phyloP scores from a whole-genome alignment of 129 eudicot genomes.

The Glebionis coronaria region DNA sequence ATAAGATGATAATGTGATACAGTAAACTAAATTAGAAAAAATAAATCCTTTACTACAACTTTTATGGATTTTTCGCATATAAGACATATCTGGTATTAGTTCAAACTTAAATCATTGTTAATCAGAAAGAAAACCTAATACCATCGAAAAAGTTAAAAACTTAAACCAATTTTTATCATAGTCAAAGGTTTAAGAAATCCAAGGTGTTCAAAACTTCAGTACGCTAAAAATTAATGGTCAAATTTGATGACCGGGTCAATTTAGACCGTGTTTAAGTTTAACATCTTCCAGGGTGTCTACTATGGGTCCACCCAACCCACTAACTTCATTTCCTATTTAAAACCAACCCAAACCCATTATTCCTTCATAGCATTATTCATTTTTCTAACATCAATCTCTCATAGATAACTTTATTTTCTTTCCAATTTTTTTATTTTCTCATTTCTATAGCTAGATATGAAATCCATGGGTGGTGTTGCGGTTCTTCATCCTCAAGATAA shows the following conservation, averaged over 20 bases:
- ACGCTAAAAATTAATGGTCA: constrained; percentile 11
- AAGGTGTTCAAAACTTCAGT: too few relatives aligned
- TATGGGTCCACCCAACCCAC: constrained; percentile 10
- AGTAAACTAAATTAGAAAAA: too few relatives aligned
- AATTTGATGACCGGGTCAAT: constrained; percentile 26
- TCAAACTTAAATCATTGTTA: too few relatives aligned
- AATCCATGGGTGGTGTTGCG: constrained; percentile 38
- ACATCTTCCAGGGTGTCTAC: constrained; percentile 2
- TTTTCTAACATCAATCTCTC: constrained; percentile 4
- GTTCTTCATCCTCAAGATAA: constrained; percentile 47
- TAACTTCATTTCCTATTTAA: constrained; percentile 17
- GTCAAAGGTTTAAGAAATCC: too few relatives aligned
- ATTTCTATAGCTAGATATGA: constrained; percentile 5
- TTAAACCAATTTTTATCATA: too few relatives aligned
- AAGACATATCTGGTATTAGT: too few relatives aligned
- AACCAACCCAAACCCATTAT: not conserved
- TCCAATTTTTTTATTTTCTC: not conserved
- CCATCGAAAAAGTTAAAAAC: too few relatives aligned
- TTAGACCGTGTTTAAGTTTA: constrained; percentile 17
- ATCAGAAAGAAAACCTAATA: too few relatives aligned
- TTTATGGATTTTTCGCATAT: too few relatives aligned
- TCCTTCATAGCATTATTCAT: constrained; percentile 5
- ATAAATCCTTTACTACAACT: too few relatives aligned
- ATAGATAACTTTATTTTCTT: not conserved
- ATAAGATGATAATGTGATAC: too few relatives aligned